Evolutionary conservation across 306 rosid genomes (phyloP), one percentile per base, ranked within the genome.

Genomic region (Rubus idaeus): DNA sequence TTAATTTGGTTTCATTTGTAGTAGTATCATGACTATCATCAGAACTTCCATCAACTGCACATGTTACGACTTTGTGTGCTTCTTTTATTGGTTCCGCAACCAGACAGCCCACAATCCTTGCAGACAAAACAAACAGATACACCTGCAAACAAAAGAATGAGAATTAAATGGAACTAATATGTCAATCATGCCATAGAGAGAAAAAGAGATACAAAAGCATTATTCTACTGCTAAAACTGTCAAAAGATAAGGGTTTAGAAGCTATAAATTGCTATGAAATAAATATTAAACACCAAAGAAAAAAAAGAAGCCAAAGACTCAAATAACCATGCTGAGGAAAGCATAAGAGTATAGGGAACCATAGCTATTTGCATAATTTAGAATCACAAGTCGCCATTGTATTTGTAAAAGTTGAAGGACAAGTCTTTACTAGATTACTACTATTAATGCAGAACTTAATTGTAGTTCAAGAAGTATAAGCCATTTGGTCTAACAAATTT

Each of bases 51-150:
- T 78, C 79, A 51, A 12, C 61, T 2, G 88, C 87, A 71, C 72
- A 71, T 70, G 96, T 86, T 42, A 86, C 40, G 23, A 90, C 83
- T 76, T 80, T 86, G 84, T 90, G 87, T 53, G 97, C 98, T 76
- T 91, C 80, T 74, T 81, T 73, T 76, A 90, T 89, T 70, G 93
- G 93, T 69, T 94, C 93, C 0, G 85, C 96, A 77, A 91, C 84
- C 41, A 87, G 71, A 68, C 97, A 91, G 8, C 94, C 92, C 47
- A 79, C 83, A 75, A 94, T 74, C 83, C 89, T 86, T 41, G 80
- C 88, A 4, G 75, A 85, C 56, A 84, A 86, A 78, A 91, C 85
- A 50, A 87, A 94, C 70, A 94, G 78, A 82, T 87, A 91, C n/a
- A 85, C 90, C 90, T 93, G 89, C 66, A 79, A 71, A 57, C 3